Evolutionary conservation across 495 filamentous ascomycete species (phyloP), one percentile per base, ranked within the genome.

Genomic region (Aspergillus egyptiacus): DNA sequence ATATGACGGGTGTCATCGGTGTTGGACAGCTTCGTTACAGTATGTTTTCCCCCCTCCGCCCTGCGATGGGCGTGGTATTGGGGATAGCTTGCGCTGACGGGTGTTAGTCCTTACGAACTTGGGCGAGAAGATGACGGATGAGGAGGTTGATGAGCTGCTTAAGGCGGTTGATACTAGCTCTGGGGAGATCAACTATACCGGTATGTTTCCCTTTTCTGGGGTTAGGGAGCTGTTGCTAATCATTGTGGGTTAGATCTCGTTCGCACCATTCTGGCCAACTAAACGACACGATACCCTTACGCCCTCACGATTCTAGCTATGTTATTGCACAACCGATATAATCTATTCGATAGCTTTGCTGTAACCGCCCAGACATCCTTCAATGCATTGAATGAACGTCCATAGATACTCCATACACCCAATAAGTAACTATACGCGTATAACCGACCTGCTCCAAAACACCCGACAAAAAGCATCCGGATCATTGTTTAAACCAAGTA

Each of bases 51-150:
- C 17, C 17, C 25, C n/a, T 14, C 13, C 13, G n/a, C n/a, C n/a
- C n/a, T n/a, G n/a, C n/a, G n/a, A n/a, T n/a, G n/a, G n/a, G n/a
- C n/a, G n/a, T n/a, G n/a, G n/a, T 39, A 27, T 24, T 8, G 14
- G 17, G 22, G 11, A 0, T n/a, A 31, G 30, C 19, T 32, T 38
- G 15, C 55, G 18, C 46, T 46, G 22, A 46, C 33, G n/a, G 10
- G 19, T 25, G 14, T 20, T 42, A 84, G 89, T 98, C 63, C 73
- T 98, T 50, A 98, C 93, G 40, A 96, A 95, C 60, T 74, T 98
- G 48, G 93, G 93, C 54, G 93, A 98, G 82, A 96, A 96, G 75
- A 94, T 98, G 85, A 89, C 87, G 54, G 91, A 97, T 59, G 91
- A 96, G 35, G 93, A 98, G 72, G 93, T 97, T 32, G 91, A 98